phyloP scores from a whole-genome alignment of 495 filamentous ascomycete species.

The Neurospora cerealis region DNA sequence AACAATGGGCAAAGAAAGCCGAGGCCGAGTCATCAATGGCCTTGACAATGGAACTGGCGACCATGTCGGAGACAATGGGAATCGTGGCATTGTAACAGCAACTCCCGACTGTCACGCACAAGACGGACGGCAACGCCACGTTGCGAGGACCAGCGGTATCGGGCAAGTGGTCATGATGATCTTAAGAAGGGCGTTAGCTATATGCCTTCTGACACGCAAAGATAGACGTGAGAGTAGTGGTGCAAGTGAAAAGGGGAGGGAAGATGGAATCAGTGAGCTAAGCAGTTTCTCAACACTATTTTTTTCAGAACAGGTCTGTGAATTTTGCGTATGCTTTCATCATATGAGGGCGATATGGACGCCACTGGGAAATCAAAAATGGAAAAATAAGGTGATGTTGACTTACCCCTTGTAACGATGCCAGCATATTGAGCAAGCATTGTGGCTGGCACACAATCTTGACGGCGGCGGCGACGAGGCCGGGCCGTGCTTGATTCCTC shows the following conservation, averaged over 20 bases:
- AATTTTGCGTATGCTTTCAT: conserved; percentile 38
- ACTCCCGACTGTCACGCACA: neutral
- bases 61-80: neutral
- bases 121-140: neutral
- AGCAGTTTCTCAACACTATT: conserved; percentile 39
- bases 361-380: neutral
- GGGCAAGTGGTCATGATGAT: neutral
- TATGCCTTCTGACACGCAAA: neutral
- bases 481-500: neutral
- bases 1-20: neutral
- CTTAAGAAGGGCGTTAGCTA: neutral
- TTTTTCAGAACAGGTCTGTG: conserved; percentile 52
- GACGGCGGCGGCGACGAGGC: neutral
- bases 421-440: neutral
- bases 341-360: conserved; percentile 15
- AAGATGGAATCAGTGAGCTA: conserved; percentile 25
- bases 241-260: neutral
- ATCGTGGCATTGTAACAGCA: neutral
- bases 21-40: neutral
- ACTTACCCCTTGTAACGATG: neutral
- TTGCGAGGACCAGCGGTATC: neutral
- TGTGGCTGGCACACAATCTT: neutral
- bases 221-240: neutral
- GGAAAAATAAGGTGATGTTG: neutral
- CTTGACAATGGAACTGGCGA: neutral